phyloP scores from a whole-genome alignment of 768 basidiomycete species.

The Neoboletus brunneissimus region DNA sequence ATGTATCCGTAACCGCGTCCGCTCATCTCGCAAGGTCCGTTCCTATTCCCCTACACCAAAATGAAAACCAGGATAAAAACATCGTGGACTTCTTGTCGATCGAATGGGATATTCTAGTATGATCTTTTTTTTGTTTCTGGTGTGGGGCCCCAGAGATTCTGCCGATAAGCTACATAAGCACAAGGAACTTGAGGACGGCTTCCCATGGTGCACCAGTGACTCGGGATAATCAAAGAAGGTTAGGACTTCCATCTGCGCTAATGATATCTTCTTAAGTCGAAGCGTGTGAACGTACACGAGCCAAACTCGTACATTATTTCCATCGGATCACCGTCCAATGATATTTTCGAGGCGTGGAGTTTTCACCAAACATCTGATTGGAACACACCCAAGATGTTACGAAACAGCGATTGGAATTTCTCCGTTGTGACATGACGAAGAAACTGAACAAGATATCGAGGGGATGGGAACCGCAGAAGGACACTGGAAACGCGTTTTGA shows the following conservation, averaged over 20 bases:
- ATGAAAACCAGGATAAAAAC: not conserved
- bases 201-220: not conserved
- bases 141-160: not conserved
- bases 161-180: not conserved
- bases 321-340: not conserved
- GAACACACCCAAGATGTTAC: not conserved
- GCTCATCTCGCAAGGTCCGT: not conserved
- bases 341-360: no score
- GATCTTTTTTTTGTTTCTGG: not conserved
- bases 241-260: no score
- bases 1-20: not conserved
- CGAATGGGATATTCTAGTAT: not conserved
- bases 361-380: not conserved
- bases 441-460: conserved; percentile 3
- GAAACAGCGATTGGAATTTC: not conserved
- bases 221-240: not conserved
- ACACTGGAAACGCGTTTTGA: not conserved
- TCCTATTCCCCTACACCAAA: not conserved
- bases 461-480: not conserved
- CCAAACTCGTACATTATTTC: not conserved
- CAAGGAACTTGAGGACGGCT: not conserved
- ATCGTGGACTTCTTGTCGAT: not conserved
- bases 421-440: conserved; percentile 1
- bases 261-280: not conserved
- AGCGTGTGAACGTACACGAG: not conserved